A percentile compares a stretch with the other conserved stretches of the same genome.
These are phyloP conservation scores for Trichoderma sp. DNA, from an alignment of 2,329 filamentous ascomycete species.

Conservation along the genomic window DNA sequence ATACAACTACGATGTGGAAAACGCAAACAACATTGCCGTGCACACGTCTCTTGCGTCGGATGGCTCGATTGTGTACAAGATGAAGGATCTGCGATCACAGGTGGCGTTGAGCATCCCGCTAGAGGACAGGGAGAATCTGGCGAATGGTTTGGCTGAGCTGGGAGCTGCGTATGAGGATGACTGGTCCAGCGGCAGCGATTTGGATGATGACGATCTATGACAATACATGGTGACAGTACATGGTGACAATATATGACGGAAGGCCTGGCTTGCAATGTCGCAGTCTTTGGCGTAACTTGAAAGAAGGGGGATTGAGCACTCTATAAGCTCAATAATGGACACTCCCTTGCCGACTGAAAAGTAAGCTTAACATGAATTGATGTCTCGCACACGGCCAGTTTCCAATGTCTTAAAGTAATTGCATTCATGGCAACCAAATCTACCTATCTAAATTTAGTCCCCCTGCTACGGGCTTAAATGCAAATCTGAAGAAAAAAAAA, in stretches of 20 bases:
- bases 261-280: neutral
- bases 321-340: neutral
- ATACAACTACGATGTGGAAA: slow-evolving; percentile 54
- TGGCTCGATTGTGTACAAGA: slow-evolving; percentile 68
- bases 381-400: neutral
- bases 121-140: slow-evolving; percentile 83
- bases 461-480: slow-evolving; percentile 30
- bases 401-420: slow-evolving; percentile 31
- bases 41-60: slow-evolving; percentile 72
- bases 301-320: neutral
- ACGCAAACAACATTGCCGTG: slow-evolving; percentile 44
- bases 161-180: slow-evolving; percentile 88
- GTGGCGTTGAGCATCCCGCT: slow-evolving; percentile 66
- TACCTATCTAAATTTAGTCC: slow-evolving; percentile 39
- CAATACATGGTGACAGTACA: slow-evolving; percentile 63
- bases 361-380: too few relatives aligned
- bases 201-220: slow-evolving; percentile 62
- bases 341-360: neutral
- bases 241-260: slow-evolving; percentile 57
- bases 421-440: slow-evolving; percentile 40
- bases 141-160: slow-evolving; percentile 79
- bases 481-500: slow-evolving; percentile 30
- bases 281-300: neutral
- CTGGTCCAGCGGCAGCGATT: slow-evolving; percentile 78
- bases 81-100: slow-evolving; percentile 68